Base-by-base conservation (phyloP, 306 rosid genomes). In the Canavalia gladiata region DNA sequence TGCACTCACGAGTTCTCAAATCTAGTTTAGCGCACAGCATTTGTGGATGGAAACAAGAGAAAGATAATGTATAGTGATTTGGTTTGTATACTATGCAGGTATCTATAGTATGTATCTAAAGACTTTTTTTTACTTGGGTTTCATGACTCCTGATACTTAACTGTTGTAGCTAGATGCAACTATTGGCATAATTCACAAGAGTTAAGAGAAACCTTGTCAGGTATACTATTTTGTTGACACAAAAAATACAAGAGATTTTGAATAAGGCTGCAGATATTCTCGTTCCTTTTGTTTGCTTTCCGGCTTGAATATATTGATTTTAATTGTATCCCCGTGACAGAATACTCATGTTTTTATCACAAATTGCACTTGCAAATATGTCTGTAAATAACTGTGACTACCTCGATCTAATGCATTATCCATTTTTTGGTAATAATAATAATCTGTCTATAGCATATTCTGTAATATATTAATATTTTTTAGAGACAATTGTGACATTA, bases 1-100 rank as follows among this genome's bases (percentile, higher is more conserved):
- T 68, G 66, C 18, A 8, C 81, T 68, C 75, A 43, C 68, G 81
- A 70, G 72, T 70, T 75, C 72, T 86, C 43, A 59, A 79, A 81
- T 88, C 64, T 77, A 83, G 93, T 84, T 74, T 83, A 74, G 90
- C 25, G 68, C 73, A 60, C 75, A 63, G 72, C 86, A 59, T 51
- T 71, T 81, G 76, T 10, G 54, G 76, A 81, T 76, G 88, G 76
- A 70, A 74, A 62, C 13, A 7, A 65, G 83, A 74, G 63, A 77
- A 81, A 57, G 55, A 62, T 64, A 56, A 86, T 91, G 85, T 81
- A 82, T 82, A 81, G 65, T 57, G 60, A 62, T 49, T 67, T 76
- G 73, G 51, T 81, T 67, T 78, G 67, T 72, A 78, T 74, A 47
- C 70, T 41, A 45, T 1, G 67, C 68, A 51, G 46, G 69, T 77